These are phyloP conservation scores for Coemansia sp. DNA, from an alignment of 192 early-diverging fungal species.

Conservation along the genomic window DNA sequence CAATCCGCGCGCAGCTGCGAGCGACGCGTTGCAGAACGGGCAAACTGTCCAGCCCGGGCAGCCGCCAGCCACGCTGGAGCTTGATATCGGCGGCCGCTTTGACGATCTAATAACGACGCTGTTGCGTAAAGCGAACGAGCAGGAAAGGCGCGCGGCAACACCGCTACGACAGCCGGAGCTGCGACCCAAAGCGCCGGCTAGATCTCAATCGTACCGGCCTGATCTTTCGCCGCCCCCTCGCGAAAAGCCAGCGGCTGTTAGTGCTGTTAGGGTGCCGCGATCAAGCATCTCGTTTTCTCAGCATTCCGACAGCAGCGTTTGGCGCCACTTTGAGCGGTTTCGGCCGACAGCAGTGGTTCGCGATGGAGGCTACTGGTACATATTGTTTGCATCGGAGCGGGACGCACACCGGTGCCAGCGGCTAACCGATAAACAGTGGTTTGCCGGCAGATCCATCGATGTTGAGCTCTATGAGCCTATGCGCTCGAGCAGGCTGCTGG, in stretches of 20 bases:
- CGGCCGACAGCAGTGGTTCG: constrained; percentile 24
- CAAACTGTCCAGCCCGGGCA: constrained; percentile 21
- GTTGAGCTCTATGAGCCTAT: constrained; percentile 42
- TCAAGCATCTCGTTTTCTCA: constrained; percentile 47
- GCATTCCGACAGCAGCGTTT: constrained; percentile 24
- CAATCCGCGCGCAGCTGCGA: constrained; percentile 35
- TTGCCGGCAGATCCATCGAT: constrained; percentile 35
- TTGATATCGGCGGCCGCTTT: constrained; percentile 32
- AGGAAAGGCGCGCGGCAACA: neutral
- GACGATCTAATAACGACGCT: neutral
- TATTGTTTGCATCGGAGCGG: constrained; percentile 36
- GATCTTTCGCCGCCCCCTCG: neutral
- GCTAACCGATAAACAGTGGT: constrained; percentile 34
- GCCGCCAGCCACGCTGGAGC: constrained; percentile 19
- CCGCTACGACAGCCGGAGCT: neutral
- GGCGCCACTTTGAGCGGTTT: constrained; percentile 38
- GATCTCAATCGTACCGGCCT: neutral
- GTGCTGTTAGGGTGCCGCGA: constrained; percentile 36
- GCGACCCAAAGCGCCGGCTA: neutral
- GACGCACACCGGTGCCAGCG: constrained; percentile 51
- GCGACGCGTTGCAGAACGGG: constrained; percentile 28
- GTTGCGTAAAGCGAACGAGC: constrained; percentile 4
- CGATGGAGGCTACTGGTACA: constrained; percentile 45
- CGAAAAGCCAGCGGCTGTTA: neutral
- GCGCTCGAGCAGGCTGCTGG: constrained; percentile 9